phyloP scores from a whole-genome alignment of 2,329 filamentous ascomycete genomes.

The Boeremia lycopersici region DNA sequence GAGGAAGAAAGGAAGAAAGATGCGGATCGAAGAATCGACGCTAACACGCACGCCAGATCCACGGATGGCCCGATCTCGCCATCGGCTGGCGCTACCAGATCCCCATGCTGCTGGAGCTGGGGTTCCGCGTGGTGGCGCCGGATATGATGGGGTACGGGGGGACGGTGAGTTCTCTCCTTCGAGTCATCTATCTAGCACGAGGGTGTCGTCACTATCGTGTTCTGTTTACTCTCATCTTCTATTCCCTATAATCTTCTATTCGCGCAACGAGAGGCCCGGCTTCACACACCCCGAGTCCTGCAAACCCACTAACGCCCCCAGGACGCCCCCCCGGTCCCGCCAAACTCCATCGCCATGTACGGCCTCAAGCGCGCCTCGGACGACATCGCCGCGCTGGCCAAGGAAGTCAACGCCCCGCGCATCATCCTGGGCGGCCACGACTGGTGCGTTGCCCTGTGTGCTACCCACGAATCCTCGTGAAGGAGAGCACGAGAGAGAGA shows the following conservation, averaged over 20 bases:
- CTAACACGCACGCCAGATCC: conserved; percentile 54
- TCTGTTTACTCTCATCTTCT: too few relatives aligned
- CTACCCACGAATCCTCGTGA: too few relatives aligned
- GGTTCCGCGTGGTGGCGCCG: conserved; percentile 79
- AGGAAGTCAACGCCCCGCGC: conserved; percentile 58
- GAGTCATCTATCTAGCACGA: too few relatives aligned
- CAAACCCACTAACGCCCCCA: conserved; percentile 23
- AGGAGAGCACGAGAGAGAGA: conserved; percentile 5
- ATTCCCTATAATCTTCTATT: too few relatives aligned
- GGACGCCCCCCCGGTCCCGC: conserved; percentile 60
- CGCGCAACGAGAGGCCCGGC: too few relatives aligned
- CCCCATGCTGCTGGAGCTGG: conserved; percentile 72
- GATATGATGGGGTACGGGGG: conserved; percentile 87
- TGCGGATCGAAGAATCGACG: too few relatives aligned
- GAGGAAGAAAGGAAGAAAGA: conserved; percentile 11
- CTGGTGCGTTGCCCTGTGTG: conserved; percentile 57
- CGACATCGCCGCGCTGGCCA: conserved; percentile 76
- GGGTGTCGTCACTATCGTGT: too few relatives aligned
- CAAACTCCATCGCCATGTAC: conserved; percentile 67
- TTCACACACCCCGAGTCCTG: too few relatives aligned
- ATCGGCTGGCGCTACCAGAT: conserved; percentile 92
- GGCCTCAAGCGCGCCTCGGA: conserved; percentile 71
- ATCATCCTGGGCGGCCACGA: conserved; percentile 92
- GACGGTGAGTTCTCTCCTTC: conserved; percentile 68
- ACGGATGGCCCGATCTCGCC: conserved; percentile 83